Percentiles rank a stretch among this genome's conserved stretches.
These are phyloP conservation scores for Phytophthora sp. DNA, from an alignment of 352 stramenopile genomes.

Conservation along the genomic window DNA sequence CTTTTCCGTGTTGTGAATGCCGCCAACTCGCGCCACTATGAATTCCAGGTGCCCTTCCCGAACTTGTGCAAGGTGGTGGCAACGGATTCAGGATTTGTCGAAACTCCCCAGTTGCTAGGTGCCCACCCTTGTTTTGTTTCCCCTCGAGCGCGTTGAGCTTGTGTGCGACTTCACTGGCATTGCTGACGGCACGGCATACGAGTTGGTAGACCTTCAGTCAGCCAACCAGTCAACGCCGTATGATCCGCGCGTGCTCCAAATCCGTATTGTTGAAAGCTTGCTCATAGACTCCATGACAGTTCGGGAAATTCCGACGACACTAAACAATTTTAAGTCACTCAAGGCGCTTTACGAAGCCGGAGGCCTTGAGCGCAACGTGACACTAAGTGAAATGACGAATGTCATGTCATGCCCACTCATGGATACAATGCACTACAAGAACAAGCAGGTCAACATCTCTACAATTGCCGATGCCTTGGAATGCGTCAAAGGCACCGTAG, in stretches of 20 bases:
- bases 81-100: conserved; percentile 65
- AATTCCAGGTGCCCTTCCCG: conserved; percentile 63
- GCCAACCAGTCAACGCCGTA: conserved; percentile 45
- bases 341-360: conserved; percentile 58
- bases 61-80: conserved; percentile 57
- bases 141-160: conserved; percentile 55
- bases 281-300: conserved; percentile 36
- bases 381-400: conserved; percentile 63
- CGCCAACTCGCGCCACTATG: conserved; percentile 72
- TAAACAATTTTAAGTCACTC: conserved; percentile 59
- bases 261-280: conserved; percentile 39
- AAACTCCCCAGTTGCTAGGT: conserved; percentile 47
- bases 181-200: conserved; percentile 40
- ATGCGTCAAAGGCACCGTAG: conserved; percentile 76
- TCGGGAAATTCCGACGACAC: conserved; percentile 32
- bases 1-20: conserved; percentile 65
- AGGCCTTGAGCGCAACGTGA: conserved; percentile 60
- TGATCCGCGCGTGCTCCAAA: conserved; percentile 46
- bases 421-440: conserved; percentile 7
- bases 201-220: conserved; percentile 47
- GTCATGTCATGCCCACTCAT: conserved; percentile 45
- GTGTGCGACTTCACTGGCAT: conserved; percentile 54
- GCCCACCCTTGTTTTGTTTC: conserved; percentile 30
- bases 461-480: conserved; percentile 45
- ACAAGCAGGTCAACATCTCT: conserved; percentile 58